These are phyloP conservation scores for Hymenoscyphus linearis DNA, from an alignment of 2,329 filamentous ascomycete species.

Conservation along the genomic window DNA sequence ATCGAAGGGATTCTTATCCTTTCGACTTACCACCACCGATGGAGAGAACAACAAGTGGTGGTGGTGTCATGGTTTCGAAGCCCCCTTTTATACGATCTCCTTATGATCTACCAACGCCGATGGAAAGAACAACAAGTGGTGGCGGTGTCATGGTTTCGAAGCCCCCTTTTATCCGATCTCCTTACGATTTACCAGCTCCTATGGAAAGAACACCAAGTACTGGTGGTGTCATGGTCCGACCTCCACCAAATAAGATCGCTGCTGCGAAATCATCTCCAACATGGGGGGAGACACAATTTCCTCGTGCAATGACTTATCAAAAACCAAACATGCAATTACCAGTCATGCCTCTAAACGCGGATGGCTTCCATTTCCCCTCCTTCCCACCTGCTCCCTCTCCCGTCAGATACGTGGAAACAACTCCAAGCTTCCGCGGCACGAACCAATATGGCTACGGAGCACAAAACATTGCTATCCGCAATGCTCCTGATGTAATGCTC, in stretches of 20 bases:
- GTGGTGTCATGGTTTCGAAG: conserved; percentile 2
- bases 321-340: neutral
- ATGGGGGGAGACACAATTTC: neutral
- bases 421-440: neutral
- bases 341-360: neutral
- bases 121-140: too few species aligned
- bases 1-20: neutral
- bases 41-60: neutral
- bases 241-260: neutral
- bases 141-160: too few species aligned
- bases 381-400: neutral
- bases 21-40: neutral
- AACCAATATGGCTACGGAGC: neutral
- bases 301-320: neutral
- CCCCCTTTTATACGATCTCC: too few species aligned
- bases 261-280: neutral
- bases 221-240: neutral
- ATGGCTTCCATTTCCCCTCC: neutral
- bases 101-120: too few species aligned
- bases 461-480: neutral
- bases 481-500: neutral
- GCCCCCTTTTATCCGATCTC: too few species aligned
- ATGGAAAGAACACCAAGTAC: neutral
- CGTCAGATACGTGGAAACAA: neutral
- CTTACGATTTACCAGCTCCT: too few species aligned